Evolutionary conservation across 305 asterid species (phyloP).

Genomic region (Solanum hybrid): DNA sequence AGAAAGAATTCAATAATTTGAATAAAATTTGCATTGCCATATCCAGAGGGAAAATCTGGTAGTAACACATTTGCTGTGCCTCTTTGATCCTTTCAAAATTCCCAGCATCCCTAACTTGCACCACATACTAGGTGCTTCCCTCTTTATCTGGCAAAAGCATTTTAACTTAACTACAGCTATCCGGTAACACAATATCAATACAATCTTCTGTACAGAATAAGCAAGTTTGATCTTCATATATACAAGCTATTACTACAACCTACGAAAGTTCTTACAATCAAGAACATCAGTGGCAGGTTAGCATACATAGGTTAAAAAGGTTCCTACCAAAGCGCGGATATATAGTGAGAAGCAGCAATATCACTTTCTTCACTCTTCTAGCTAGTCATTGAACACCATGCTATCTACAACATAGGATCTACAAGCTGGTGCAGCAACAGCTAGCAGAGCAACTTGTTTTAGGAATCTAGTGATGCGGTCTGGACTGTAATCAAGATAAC

Average conservation of each 20-base stretch:
- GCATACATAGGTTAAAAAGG: background rate
- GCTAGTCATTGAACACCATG: conserved; percentile 4
- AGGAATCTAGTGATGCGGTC: background rate
- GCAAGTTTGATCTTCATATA: conserved; percentile 1
- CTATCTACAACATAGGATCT: background rate
- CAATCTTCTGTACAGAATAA: conserved; percentile 1
- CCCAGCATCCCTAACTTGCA: background rate
- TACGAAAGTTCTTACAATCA: background rate
- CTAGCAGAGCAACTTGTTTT: background rate
- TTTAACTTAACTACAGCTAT: background rate
- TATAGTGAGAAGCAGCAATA: background rate
- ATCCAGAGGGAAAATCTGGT: background rate
- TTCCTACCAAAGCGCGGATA: background rate
- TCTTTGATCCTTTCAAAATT: background rate
- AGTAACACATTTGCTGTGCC: background rate
- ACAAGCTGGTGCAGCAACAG: background rate
- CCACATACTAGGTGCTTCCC: background rate
- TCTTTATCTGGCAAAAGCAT: background rate
- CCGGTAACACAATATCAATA: background rate
- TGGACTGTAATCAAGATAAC: background rate
- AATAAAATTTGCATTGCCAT: background rate
- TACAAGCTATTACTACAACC: background rate
- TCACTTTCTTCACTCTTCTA: background rate
- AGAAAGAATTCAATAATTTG: background rate
- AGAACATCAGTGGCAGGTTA: background rate